Percentiles rank a stretch among this genome's conserved stretches.
Evolutionary conservation across 306 rosid genomes (phyloP).

Genomic region (Notholithocarpus densiflorus): DNA sequence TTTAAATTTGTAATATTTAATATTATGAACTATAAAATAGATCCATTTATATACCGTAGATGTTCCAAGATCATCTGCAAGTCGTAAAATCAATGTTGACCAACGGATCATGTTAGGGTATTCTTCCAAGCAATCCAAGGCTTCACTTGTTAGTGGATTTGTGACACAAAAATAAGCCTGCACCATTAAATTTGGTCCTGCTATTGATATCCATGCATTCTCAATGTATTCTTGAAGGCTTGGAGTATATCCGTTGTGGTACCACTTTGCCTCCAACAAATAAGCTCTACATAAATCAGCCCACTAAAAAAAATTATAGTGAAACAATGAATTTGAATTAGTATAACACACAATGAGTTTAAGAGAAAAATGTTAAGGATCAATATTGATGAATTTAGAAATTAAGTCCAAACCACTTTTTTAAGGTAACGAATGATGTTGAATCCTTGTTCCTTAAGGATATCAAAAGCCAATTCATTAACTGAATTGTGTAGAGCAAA

Average conservation of each 20-base stretch:
- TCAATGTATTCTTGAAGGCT: no score
- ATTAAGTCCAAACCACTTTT: no score
- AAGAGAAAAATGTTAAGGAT: not conserved
- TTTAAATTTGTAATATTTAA: no score
- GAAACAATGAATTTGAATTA: not conserved
- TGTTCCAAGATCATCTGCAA: no score
- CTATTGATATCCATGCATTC: not conserved
- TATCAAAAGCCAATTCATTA: no score
- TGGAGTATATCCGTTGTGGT: no score
- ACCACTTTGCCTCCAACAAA: not conserved
- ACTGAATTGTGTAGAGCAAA: no score
- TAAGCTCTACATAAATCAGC: conserved; percentile 10
- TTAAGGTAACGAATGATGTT: no score
- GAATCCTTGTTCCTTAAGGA: no score
- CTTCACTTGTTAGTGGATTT: not conserved
- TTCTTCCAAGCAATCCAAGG: not conserved
- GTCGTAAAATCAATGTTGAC: no score
- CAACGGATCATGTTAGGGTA: not conserved
- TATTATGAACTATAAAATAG: not conserved
- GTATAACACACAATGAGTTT: not conserved
- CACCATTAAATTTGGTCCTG: not conserved
- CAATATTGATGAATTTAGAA: no score
- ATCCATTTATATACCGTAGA: not conserved
- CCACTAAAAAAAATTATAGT: not conserved
- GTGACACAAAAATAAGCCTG: not conserved